Conservation (phyloP, 1,284 basidiomycete genomes). For the Irpex sp. region DNA sequence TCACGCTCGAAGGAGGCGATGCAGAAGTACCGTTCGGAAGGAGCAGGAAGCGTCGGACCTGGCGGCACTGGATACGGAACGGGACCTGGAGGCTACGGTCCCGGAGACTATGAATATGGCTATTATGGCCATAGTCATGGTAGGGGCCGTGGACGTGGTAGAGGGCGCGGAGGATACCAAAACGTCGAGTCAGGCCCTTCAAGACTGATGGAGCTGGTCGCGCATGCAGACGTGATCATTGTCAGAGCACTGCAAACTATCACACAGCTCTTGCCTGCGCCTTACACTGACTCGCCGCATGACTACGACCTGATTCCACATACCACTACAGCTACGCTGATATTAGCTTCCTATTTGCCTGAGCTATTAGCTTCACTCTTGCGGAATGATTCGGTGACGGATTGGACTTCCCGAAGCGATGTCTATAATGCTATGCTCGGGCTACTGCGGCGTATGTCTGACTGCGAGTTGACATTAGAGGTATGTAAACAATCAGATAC, state of each 20-base stretch:
- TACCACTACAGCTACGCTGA: slow-evolving; percentile 33
- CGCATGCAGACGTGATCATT: slow-evolving; percentile 37
- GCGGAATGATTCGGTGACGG: slow-evolving; percentile 49
- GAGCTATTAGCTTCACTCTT: slow-evolving; percentile 39
- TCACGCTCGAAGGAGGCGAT: slow-evolving; percentile 30
- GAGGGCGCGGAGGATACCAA: not conserved
- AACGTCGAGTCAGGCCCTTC: not conserved
- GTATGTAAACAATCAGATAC: slow-evolving; percentile 8
- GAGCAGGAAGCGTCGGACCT: slow-evolving; percentile 34
- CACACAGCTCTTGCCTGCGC: slow-evolving; percentile 36
- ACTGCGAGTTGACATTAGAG: slow-evolving; percentile 44
- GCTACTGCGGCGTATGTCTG: slow-evolving; percentile 42
- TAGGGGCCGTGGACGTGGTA: slow-evolving; percentile 3
- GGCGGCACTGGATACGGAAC: slow-evolving; percentile 47
- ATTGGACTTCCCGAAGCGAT: slow-evolving; percentile 43
- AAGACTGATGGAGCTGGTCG: slow-evolving; percentile 11
- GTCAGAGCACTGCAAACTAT: slow-evolving; percentile 35
- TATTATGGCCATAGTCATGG: slow-evolving; percentile 12
- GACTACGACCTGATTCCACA: slow-evolving; percentile 47
- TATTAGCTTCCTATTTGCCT: slow-evolving; percentile 41
- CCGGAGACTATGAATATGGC: not conserved
- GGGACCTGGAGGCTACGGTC: slow-evolving; percentile 5
- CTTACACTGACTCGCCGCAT: slow-evolving; percentile 36
- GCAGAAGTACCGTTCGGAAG: slow-evolving; percentile 20
- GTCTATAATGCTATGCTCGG: slow-evolving; percentile 44